phyloP scores from a whole-genome alignment of 148 eudicot species.

The Nepenthes mirabilis region DNA sequence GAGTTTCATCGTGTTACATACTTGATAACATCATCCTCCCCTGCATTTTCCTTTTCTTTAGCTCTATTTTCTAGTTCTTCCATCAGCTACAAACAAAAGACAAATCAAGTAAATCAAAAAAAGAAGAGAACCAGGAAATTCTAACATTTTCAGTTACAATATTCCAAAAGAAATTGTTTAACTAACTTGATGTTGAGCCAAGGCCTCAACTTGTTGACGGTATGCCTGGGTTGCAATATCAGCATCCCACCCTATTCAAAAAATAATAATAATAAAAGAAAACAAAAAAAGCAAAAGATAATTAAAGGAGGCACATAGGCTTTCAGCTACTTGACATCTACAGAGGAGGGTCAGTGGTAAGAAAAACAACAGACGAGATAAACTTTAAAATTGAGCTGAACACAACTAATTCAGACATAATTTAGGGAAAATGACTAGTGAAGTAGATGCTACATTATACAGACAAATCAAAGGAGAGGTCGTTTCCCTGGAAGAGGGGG shows the following conservation, averaged over 20 bases:
- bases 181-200: constrained; percentile 87
- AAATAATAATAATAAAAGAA: background rate
- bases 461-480: too few species aligned
- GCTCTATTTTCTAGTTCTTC: constrained; percentile 84
- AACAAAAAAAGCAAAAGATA: background rate
- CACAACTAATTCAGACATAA: background rate
- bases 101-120: background rate
- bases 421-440: too few species aligned
- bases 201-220: constrained; percentile 82
- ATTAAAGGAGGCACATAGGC: background rate
- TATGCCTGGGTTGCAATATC: constrained; percentile 94
- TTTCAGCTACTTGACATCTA: background rate
- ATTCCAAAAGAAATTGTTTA: background rate
- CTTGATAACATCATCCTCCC: constrained; percentile 36
- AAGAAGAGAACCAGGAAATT: background rate
- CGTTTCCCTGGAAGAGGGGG: too few species aligned
- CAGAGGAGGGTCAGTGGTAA: background rate
- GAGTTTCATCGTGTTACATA: constrained; percentile 15
- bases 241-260: constrained; percentile 77
- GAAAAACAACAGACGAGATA: background rate
- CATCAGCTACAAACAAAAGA: constrained; percentile 46
- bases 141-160: constrained; percentile 1
- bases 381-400: too few species aligned
- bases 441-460: too few species aligned
- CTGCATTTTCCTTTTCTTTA: constrained; percentile 54